Conservation (phyloP, 805 yeast genomes). For the Metschnikowia kofuensis region DNA sequence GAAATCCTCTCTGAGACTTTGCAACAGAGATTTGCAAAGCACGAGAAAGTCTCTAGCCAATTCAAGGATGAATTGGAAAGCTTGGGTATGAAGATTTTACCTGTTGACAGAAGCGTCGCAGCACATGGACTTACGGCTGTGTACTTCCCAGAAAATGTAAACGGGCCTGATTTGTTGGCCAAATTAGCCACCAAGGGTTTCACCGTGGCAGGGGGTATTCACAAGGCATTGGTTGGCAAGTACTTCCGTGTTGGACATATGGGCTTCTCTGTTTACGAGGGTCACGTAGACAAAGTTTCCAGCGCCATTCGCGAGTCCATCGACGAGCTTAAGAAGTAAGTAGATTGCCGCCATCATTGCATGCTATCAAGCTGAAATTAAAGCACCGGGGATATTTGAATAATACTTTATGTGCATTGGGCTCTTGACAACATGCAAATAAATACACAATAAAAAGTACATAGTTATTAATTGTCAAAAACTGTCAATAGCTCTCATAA, state of each 20-base stretch:
- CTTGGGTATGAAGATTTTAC: conserved; percentile 68
- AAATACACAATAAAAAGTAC: too few species aligned
- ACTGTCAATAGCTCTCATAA: too few species aligned
- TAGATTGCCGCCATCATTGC: background rate
- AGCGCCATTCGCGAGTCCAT: conserved; percentile 31
- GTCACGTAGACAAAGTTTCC: conserved; percentile 36
- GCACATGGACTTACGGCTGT: conserved; percentile 87
- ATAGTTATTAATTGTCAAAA: too few species aligned
- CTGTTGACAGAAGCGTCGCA: conserved; percentile 55
- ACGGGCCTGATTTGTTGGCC: conserved; percentile 64
- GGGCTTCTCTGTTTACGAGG: conserved; percentile 68
- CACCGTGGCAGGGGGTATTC: conserved; percentile 87
- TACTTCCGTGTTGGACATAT: conserved; percentile 95
- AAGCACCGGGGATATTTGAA: too few species aligned
- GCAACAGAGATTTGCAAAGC: conserved; percentile 55
- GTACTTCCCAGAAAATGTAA: conserved; percentile 73
- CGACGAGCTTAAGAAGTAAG: conserved; percentile 22
- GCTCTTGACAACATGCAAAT: too few species aligned
- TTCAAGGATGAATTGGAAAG: conserved; percentile 59
- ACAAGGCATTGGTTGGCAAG: conserved; percentile 70
- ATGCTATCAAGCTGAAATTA: too few species aligned
- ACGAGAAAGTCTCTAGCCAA: conserved; percentile 56
- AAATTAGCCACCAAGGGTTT: conserved; percentile 62
- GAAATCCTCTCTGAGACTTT: conserved; percentile 60
- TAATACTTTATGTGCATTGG: too few species aligned